These are phyloP conservation scores for Aspergillus sergii DNA, from an alignment of 2,329 filamentous ascomycete genomes.

Conservation along the genomic window DNA sequence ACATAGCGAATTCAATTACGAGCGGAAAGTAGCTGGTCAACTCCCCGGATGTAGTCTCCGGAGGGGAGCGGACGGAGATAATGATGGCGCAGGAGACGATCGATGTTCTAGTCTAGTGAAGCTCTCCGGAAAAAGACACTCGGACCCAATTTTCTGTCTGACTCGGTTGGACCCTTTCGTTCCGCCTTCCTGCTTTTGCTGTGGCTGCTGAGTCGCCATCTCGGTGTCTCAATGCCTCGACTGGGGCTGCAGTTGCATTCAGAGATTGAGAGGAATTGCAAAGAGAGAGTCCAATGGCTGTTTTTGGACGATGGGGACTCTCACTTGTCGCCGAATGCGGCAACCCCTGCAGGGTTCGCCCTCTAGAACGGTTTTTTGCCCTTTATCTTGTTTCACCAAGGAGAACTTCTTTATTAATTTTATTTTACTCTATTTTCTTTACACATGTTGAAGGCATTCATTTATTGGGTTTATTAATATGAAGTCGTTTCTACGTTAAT, in stretches of 20 bases:
- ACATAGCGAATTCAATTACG: slow-evolving; percentile 13
- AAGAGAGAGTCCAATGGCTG: neutral
- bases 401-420: neutral
- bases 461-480: neutral
- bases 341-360: neutral
- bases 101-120: neutral
- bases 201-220: neutral
- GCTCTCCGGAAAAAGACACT: slow-evolving; percentile 5
- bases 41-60: neutral
- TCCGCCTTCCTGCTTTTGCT: neutral
- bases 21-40: neutral
- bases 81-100: neutral
- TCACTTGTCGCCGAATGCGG: slow-evolving; percentile 8
- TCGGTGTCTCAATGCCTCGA: neutral
- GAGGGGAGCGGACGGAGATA: neutral
- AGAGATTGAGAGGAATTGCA: neutral
- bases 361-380: neutral
- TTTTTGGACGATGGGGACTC: neutral
- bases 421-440: neutral
- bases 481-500: neutral
- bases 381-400: neutral
- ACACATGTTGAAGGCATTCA: neutral
- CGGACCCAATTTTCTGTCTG: slow-evolving; percentile 2
- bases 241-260: neutral
- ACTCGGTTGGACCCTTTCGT: neutral